Conservation (phyloP, 2,329 filamentous ascomycete species). For the Chaetothyriales sp. region DNA sequence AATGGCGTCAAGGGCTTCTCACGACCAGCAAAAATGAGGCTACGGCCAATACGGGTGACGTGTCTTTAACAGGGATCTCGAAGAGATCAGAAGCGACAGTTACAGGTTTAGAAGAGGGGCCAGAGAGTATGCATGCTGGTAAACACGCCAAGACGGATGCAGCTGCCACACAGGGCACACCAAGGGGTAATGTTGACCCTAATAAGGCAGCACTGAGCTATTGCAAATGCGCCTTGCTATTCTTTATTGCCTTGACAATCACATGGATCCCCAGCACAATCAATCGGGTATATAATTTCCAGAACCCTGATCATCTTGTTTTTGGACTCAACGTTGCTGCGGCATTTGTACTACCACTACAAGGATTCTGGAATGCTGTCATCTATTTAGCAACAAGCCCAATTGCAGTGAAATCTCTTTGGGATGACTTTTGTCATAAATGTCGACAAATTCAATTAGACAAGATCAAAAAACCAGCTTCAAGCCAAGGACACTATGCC, state of each 20-base stretch:
- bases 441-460: neutral
- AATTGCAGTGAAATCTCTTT: slow-evolving; percentile 42
- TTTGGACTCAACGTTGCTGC: slow-evolving; percentile 55
- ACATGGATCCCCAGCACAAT: slow-evolving; percentile 54
- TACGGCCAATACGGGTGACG: neutral
- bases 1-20: slow-evolving; percentile 49
- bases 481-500: neutral
- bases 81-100: slow-evolving; percentile 10
- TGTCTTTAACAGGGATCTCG: slow-evolving; percentile 1
- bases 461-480: neutral
- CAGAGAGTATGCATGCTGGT: neutral
- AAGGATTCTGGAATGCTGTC: slow-evolving; percentile 72
- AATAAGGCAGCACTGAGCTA: slow-evolving; percentile 28
- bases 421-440: neutral
- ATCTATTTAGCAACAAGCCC: slow-evolving; percentile 63
- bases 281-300: slow-evolving; percentile 60
- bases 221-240: slow-evolving; percentile 28
- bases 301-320: slow-evolving; percentile 39
- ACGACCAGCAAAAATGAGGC: neutral
- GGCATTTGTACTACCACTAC: slow-evolving; percentile 62
- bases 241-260: slow-evolving; percentile 29
- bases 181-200: slow-evolving; percentile 17
- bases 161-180: neutral
- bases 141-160: neutral
- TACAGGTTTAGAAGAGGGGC: slow-evolving; percentile 4